phyloP scores from a whole-genome alignment of 352 stramenopile genomes.

The Pythium grandisporangium region DNA sequence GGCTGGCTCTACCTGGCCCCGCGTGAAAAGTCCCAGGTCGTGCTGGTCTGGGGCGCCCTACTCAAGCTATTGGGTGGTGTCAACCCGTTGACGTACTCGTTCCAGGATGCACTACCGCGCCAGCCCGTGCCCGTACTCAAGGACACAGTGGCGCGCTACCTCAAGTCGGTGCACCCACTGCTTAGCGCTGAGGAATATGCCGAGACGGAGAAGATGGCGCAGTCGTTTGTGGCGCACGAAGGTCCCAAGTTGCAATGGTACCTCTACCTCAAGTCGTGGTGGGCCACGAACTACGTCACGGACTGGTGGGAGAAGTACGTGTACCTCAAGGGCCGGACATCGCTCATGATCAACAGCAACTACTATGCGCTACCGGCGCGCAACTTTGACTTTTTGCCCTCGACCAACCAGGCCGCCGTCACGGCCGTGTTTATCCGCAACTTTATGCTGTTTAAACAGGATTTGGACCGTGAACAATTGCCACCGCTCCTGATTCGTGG shows the following conservation, averaged over 20 bases:
- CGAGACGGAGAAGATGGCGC: slow-evolving; percentile 72
- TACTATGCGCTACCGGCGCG: slow-evolving; percentile 80
- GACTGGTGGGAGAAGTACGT: slow-evolving; percentile 90
- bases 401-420: slow-evolving; percentile 50
- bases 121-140: slow-evolving; percentile 91
- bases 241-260: slow-evolving; percentile 88
- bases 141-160: slow-evolving; percentile 87
- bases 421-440: slow-evolving; percentile 62
- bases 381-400: slow-evolving; percentile 53
- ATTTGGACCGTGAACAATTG: slow-evolving; percentile 77
- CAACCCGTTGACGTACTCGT: slow-evolving; percentile 85
- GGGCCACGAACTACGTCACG: slow-evolving; percentile 85
- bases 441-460: slow-evolving; percentile 84
- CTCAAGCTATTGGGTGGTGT: slow-evolving; percentile 78
- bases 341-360: slow-evolving; percentile 90
- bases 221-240: slow-evolving; percentile 83
- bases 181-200: slow-evolving; percentile 83
- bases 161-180: slow-evolving; percentile 90
- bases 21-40: slow-evolving; percentile 51
- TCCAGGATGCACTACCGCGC: slow-evolving; percentile 87
- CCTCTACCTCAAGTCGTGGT: slow-evolving; percentile 87
- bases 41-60: slow-evolving; percentile 63
- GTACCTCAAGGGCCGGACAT: slow-evolving; percentile 81
- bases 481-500: slow-evolving; percentile 74
- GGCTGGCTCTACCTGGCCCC: slow-evolving; percentile 80